Conservation (phyloP, 2,329 filamentous ascomycete genomes). For the Penicillium sp. region DNA sequence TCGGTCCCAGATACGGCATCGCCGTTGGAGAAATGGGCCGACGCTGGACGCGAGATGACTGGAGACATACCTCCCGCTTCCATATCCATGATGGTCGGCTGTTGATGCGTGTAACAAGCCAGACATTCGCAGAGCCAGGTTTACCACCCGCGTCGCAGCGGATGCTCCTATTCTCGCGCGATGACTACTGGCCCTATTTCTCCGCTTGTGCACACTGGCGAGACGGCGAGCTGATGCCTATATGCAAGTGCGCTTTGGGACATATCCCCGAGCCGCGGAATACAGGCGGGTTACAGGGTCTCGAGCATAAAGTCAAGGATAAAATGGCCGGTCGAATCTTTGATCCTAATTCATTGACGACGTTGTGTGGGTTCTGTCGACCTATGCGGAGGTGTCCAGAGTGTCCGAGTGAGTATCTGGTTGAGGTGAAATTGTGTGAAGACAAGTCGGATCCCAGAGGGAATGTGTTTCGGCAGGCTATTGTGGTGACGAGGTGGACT, state of each 20-base stretch:
- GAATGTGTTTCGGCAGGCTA: conserved; percentile 53
- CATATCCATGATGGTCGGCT: conserved; percentile 52
- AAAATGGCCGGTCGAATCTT: conserved; percentile 20
- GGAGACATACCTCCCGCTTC: conserved; percentile 55
- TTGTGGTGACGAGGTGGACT: conserved; percentile 59
- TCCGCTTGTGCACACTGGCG: conserved; percentile 60
- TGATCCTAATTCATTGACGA: conserved; percentile 44
- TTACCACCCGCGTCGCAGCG: conserved; percentile 52
- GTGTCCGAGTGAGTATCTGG: conserved; percentile 59
- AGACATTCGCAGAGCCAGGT: conserved; percentile 49
- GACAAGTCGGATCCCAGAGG: conserved; percentile 46
- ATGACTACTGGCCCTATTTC: conserved; percentile 60
- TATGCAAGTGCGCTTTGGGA: conserved; percentile 58
- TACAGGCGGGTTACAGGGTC: conserved; percentile 38
- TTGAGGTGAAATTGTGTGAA: conserved; percentile 58
- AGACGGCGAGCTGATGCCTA: conserved; percentile 56
- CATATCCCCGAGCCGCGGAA: conserved; percentile 50
- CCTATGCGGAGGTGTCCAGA: conserved; percentile 59
- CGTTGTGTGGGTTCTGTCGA: conserved; percentile 52
- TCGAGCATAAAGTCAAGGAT: conserved; percentile 44
- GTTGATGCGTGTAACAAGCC: conserved; percentile 55
- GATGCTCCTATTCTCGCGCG: conserved; percentile 55
- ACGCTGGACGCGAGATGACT: conserved; percentile 53
- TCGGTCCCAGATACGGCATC: conserved; percentile 48
- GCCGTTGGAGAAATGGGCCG: conserved; percentile 46